Evolutionary conservation across 2,329 filamentous ascomycete genomes (phyloP), one percentile per base, ranked within the genome.

Genomic region (Calonectria montana): DNA sequence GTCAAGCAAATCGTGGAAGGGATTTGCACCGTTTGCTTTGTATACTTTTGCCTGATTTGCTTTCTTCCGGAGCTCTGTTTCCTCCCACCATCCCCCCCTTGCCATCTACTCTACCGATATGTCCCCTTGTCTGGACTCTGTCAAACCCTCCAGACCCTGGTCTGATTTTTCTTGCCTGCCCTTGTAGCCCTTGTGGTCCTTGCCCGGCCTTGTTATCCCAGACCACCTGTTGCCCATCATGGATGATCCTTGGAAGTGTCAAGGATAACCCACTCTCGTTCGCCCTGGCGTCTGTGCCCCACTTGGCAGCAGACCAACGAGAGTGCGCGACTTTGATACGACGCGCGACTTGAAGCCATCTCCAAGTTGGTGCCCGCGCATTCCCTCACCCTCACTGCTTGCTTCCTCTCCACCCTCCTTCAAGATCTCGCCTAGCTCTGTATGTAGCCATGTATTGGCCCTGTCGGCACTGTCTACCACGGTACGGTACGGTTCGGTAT

Each of bases 261-360:
- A 45, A 63, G 45, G 45, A 70, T 70, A 50, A 25, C 55, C 55
- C 47, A 63, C 68, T 59, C 63, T 70, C 27, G 63, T 57, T 67
- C 63, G 63, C 70, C 64, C 73, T 71, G 71, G 67, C 75, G 72
- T 71, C 37, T 45, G 55, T 72, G 70, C 76, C 70, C 77, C 77
- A 78, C 77, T 61, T 67, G 71, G 69, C 64, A 78, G 73, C 71
- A 64, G 78, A 73, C 77, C 77, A 78, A 77, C 72, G 65, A 73
- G 71, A 75, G 72, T 69, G 74, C 76, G 71, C 75, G 76, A 75
- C 77, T 74, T 75, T 66, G 65, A 72, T 77, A 69, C 73, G 74
- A 74, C 75, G 69, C 73, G 70, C 75, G 75, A 75, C 68, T 48
- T 71, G 77, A 77, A 76, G 76, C 76, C 74, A 78, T 78, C 75